Evolutionary conservation across 2,329 filamentous ascomycete species (phyloP), one percentile per base, ranked within the genome.

Genomic region (Metarhizium rileyi): DNA sequence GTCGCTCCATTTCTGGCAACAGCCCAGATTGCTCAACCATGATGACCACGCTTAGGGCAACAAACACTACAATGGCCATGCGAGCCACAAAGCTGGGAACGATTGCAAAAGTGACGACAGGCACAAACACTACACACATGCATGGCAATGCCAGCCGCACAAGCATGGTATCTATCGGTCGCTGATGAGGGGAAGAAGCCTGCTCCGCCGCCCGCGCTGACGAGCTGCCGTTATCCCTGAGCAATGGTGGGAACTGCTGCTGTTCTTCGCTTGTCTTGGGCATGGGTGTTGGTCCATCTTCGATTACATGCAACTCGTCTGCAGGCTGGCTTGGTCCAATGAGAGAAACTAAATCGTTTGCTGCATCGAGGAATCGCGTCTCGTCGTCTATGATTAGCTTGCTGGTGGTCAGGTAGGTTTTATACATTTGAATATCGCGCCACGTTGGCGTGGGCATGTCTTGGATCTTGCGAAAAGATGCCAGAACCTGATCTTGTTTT

Each of bases 371-470:
- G 57, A 86, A 86, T 4, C 70, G 70, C 2, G 74, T 72, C 62
- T 89, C 85, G 8, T 67, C 59, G 38, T 80, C 72, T 35, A 76
- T 75, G 44, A 88, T 75, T 6, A 78, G 75, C 28, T 69, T 68
- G 51, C 76, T 72, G 10, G 65, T 70, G 7, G 69, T 64, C 41
- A 86, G 75, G 65, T 81, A 87, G 6, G 65, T 57, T 40, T 74
- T 75, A 65, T 76, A 68, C 52, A 69, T 62, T 14, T 65, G 54
- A 20, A 63, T 66, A 46, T 87, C 80, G 9, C 70, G 63, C 4
- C 67, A 55, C 1, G 68, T 65, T 1, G 82, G 80, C 4, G 69
- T 58, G 0, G 71, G 66, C 12, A 81, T 68, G 18, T 67, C 66
- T 54, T 76, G 77, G 0, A 74, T 70, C 48, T 72, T 67, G 53